Evolutionary conservation across 345 rosid species (phyloP).

Genomic region (Sisymbrium altissimum): DNA sequence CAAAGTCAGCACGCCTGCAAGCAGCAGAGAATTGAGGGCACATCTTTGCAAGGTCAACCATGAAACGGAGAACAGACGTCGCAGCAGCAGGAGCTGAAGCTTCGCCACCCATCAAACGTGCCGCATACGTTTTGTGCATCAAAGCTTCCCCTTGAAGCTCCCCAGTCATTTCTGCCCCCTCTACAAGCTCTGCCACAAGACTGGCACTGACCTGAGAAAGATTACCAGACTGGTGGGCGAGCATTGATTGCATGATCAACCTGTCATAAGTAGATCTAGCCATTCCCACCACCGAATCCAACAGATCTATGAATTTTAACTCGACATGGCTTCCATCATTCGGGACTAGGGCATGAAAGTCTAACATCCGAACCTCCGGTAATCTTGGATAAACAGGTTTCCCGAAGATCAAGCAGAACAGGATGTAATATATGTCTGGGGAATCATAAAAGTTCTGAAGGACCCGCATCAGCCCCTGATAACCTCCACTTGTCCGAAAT

Average conservation of each 20-base stretch:
- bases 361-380: slow-evolving; percentile 99
- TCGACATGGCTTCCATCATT: slow-evolving; percentile 75
- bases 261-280: slow-evolving; percentile 94
- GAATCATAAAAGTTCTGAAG: slow-evolving; percentile 97
- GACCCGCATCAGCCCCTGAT: slow-evolving; percentile 81
- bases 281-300: slow-evolving; percentile 94
- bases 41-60: slow-evolving; percentile 99
- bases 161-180: slow-evolving; percentile 89
- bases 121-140: slow-evolving; percentile 99
- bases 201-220: slow-evolving; percentile 85
- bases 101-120: slow-evolving; percentile 98
- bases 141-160: slow-evolving; percentile 99
- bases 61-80: slow-evolving; percentile 89
- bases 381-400: slow-evolving; percentile 95
- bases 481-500: slow-evolving; percentile 94
- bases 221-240: slow-evolving; percentile 86
- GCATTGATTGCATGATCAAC: slow-evolving; percentile 80
- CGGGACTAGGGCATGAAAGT: slow-evolving; percentile 97
- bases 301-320: slow-evolving; percentile 83
- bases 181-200: slow-evolving; percentile 92
- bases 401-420: slow-evolving; percentile 93
- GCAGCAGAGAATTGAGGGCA: slow-evolving; percentile 89
- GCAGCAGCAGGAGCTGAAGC: slow-evolving; percentile 99
- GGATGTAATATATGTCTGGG: slow-evolving; percentile 93
- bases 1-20: slow-evolving; percentile 88